Conservation (phyloP, 257 asterid genomes). For the Echites panduratus region DNA sequence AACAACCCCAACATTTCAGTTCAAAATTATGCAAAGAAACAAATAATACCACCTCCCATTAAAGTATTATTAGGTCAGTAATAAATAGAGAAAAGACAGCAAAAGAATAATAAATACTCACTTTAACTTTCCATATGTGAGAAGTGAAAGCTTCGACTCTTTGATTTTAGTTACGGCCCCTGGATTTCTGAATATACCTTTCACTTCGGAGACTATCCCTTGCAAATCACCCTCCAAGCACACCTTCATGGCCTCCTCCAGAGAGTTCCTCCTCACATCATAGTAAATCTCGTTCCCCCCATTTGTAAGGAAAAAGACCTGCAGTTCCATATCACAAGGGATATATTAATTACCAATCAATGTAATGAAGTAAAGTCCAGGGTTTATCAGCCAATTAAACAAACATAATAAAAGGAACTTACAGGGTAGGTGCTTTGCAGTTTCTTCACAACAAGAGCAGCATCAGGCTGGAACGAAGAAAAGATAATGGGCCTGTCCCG, state of each 20-base stretch:
- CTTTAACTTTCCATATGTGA: constrained; percentile 88
- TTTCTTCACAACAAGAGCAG: constrained; percentile 52
- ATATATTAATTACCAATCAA: too few relatives aligned
- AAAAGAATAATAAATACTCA: constrained; percentile 23
- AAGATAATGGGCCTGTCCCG: constrained; percentile 63
- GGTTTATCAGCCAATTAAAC: not conserved
- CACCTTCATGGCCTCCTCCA: constrained; percentile 76
- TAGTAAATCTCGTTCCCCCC: constrained; percentile 69
- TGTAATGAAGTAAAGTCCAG: not conserved
- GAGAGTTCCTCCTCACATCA: constrained; percentile 68
- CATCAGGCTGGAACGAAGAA: constrained; percentile 89
- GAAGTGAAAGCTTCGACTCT: constrained; percentile 58
- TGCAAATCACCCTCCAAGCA: constrained; percentile 81
- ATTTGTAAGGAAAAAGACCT: constrained; percentile 87
- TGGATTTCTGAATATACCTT: constrained; percentile 69
- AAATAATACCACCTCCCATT: not conserved
- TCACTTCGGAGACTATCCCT: constrained; percentile 87
- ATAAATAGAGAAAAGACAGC: not conserved
- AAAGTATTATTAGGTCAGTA: too few relatives aligned
- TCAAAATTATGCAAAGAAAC: too few relatives aligned
- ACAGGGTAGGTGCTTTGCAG: constrained; percentile 74
- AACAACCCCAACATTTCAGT: not conserved
- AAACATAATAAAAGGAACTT: constrained; percentile 8
- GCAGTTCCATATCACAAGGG: not conserved
- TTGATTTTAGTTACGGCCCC: constrained; percentile 67